phyloP scores from a whole-genome alignment of 2,329 filamentous ascomycete species.

The Microdochium nivale region DNA sequence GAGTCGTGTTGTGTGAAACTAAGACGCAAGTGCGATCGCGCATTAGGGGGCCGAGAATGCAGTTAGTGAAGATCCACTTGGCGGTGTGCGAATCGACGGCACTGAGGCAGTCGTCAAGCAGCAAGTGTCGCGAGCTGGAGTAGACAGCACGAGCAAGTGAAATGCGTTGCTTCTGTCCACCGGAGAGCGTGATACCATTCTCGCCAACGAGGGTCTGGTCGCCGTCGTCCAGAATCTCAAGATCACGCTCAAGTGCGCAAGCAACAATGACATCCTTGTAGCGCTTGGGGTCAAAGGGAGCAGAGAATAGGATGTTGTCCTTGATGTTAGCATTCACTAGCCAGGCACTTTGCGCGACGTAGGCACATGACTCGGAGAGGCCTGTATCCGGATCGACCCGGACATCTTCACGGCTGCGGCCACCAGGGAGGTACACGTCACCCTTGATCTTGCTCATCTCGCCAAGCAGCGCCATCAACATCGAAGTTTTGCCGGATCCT shows the following conservation, averaged over 20 bases:
- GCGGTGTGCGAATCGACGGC: conserved; percentile 96
- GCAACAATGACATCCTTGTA: conserved; percentile 85
- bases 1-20: conserved; percentile 89
- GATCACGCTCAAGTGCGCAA: conserved; percentile 82
- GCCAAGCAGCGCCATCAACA: conserved; percentile 90
- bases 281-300: conserved; percentile 68
- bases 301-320: conserved; percentile 90
- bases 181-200: conserved; percentile 93
- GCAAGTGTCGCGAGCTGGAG: conserved; percentile 81
- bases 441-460: conserved; percentile 88
- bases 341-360: conserved; percentile 96
- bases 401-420: conserved; percentile 77
- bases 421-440: conserved; percentile 76
- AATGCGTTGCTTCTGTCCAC: conserved; percentile 95
- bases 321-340: conserved; percentile 92
- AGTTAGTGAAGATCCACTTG: conserved; percentile 96
- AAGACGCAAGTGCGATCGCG: conserved; percentile 80
- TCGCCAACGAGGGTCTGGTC: conserved; percentile 93
- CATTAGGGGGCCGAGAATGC: conserved; percentile 86
- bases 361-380: conserved; percentile 85
- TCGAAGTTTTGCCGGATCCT: conserved; percentile 88
- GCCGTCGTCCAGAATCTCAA: conserved; percentile 85
- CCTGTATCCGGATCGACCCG: conserved; percentile 73
- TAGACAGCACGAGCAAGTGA: conserved; percentile 96
- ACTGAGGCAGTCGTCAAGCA: conserved; percentile 91